Base-by-base conservation (phyloP, 2,329 filamentous ascomycete species). In the Blastomyces gilchristii region DNA sequence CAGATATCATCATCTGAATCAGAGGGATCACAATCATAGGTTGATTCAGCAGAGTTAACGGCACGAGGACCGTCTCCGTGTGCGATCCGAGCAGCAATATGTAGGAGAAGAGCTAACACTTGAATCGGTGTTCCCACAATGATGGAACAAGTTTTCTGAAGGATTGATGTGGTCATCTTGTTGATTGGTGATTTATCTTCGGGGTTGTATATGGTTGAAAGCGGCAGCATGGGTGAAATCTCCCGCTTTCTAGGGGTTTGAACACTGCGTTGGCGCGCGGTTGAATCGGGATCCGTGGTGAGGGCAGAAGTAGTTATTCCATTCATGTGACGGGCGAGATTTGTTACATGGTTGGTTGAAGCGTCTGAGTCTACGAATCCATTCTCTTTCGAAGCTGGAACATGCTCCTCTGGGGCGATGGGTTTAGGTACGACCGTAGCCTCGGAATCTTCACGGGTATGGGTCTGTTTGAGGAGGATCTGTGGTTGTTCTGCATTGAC, bases 91-190 rank as follows among this genome's bases (percentile, higher is more conserved):
- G 89, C 87, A 0, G 91, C 90, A 63, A 96, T 90, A 63, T 86
- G 85, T 4, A 96, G 82, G 81, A 96, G 91, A 50, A 96, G 79
- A 34, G 85, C 81, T 45, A 96, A 83, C 1, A 96, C 82, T 69
- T 92, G 85, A 43, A 87, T 84, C 0, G 92, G 91, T n/a, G 91
- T 91, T 0, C 89, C 86, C 16, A 96, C 78, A 3, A 96, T 81
- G 39, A 94, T 82, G 60, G 89, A 86, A 66, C 84, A 86, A 0
- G 91, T 91, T 75, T 90, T 92, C 63, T 87, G 84, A 34, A 96
- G 82, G 39, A 96, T 83, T 2, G 85, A 82, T 60, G 84, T 78
- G 0, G 85, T 83, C 39, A 88, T 77, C 53, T 81, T 78, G 61
- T 80, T 79, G 43, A 82, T 77, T 0, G 79, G 73, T 45, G 76